Evolutionary conservation across 306 rosid genomes (phyloP), one percentile per base, ranked within the genome.

Genomic region (Fragaria vesca): DNA sequence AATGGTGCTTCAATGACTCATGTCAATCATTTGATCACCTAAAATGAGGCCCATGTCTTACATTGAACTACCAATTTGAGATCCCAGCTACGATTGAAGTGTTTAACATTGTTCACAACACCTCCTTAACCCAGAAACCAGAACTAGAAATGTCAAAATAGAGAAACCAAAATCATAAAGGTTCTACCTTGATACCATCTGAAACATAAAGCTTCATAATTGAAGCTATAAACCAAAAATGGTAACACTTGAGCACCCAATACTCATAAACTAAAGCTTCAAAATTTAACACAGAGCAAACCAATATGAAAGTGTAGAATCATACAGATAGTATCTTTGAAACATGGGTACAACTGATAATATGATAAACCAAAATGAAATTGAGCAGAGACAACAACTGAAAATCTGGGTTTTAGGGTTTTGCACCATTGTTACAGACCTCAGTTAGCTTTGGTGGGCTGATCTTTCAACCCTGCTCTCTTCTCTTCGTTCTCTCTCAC

Each of bases 401-500:
- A 65, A 52, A 6, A 55, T n/a, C 28, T 50, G 74, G 32, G 30
- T 3, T 68, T 38, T 60, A 80, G 76, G 76, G 76, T 47, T 75
- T 60, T 34, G 51, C 52, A 26, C 71, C 61, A 75, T 62, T 34
- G 55, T 13, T 52, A 60, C 76, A 42, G 28, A 75, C 76, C 83
- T 75, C 80, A 58, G 47, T 11, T 32, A 18, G 45, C 34, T 72
- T 30, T 30, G 71, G 71, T 24, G 70, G 70, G 60, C 13, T 12
- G 60, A 36, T 45, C 78, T 15, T 4, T 3, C 76, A 40, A n/a
- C 6, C 58, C 66, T 12, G 18, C 42, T 21, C 34, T 68, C 55
- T 18, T 8, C 70, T n/a, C 12, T 38, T 11, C 68, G 43, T 66
- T 61, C 66, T 32, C 46, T 47, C 54, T 2, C 46, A 17, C 40